phyloP scores from a whole-genome alignment of 306 rosid genomes.

The Ormosia emarginata region DNA sequence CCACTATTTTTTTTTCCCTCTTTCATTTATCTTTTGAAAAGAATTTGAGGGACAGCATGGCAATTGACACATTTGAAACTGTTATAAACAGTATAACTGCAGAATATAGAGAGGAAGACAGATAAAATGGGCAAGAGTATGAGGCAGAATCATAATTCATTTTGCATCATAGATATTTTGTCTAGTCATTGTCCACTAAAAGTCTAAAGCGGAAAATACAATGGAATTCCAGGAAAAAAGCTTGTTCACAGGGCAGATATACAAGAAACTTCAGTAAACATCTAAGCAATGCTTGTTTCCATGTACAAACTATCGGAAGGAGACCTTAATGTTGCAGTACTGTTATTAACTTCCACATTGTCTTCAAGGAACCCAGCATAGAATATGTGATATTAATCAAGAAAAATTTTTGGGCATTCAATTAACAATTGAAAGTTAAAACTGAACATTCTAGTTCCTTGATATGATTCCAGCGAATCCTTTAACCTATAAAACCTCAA shows the following conservation, averaged over 20 bases:
- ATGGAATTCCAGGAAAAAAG: conserved; percentile 6
- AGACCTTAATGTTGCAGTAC: background rate
- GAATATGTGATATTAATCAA: background rate
- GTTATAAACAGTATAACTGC: background rate
- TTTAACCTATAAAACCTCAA: background rate
- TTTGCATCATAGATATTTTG: conserved; percentile 18
- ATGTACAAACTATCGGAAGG: background rate
- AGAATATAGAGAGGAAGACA: background rate
- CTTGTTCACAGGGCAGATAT: background rate
- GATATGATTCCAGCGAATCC: background rate
- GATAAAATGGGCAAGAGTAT: conserved; percentile 1
- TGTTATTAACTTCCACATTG: background rate
- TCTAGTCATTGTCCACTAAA: conserved; percentile 26
- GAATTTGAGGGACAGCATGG: background rate
- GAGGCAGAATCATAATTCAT: conserved; percentile 17
- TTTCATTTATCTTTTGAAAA: background rate
- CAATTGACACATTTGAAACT: background rate
- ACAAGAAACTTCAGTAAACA: background rate
- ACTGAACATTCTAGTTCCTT: background rate
- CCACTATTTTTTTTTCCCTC: background rate
- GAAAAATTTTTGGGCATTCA: background rate
- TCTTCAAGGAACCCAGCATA: background rate
- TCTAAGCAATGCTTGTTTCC: background rate
- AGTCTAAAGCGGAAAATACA: background rate
- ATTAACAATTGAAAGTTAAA: background rate